Base-by-base conservation (phyloP, 192 early-diverging fungal genomes). In the Coemansia sp. region DNA sequence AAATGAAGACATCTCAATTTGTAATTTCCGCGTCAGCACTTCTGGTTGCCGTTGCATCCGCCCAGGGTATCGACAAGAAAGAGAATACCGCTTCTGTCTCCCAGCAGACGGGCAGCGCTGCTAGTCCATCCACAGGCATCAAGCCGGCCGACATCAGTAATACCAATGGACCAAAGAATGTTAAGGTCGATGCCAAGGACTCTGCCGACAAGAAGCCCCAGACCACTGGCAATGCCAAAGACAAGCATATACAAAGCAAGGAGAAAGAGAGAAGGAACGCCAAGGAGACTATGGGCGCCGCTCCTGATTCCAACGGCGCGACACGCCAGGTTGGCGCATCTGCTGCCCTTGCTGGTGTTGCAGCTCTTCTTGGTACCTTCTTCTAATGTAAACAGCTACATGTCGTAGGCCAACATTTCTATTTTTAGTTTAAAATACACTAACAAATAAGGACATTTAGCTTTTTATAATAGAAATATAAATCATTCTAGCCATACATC, bases 1-100 rank as follows among this genome's bases (percentile, higher is more conserved):
- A n/a, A n/a, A 80, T 80, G 77, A 80, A 80, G 66, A 45, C 77
- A 39, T 29, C 51, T 49, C 72, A 71, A 59, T 71, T 80, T 66
- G 66, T 34, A 21, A 34, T 63, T 67, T 70, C 64, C n/a, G 59
- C 66, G 21, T 55, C 72, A 26, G 45, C 58, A 35, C 68, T 63
- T 12, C 55, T 80, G 65, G 69, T 61, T 45, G 72, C 64, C 30
- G 62, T 75, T 59, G 77, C 52, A 4, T 68, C 77, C 51, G 71
- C 71, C 35, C 64, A 79, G 59, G 63, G 28, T 46, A 28, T 64
- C 34, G 65, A 52, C 52, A 76, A 64, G 59, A 65, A 56, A 2
- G 48, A 29, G 3, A 42, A 37, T 43, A 57, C 58, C 26, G 59
- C 28, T 18, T 49, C 59, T 7, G 51, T 42, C n/a, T 51, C 59